phyloP scores from a whole-genome alignment of 805 yeast genomes.

The Maudiozyma barnettii region DNA sequence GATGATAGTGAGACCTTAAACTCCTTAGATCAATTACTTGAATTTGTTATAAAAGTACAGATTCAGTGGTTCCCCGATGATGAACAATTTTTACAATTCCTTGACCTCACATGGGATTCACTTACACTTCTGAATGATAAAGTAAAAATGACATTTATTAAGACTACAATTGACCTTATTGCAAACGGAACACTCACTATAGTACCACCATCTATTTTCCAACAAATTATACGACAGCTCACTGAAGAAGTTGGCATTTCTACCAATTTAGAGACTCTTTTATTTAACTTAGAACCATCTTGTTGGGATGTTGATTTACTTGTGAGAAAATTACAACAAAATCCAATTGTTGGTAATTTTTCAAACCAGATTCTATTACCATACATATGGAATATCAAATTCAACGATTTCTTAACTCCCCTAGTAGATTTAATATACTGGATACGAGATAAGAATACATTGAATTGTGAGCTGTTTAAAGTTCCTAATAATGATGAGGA shows the following conservation, averaged over 20 bases:
- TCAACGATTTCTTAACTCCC: constrained; percentile 67
- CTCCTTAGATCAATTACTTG: not conserved
- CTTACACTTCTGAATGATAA: not conserved
- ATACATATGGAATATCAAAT: constrained; percentile 61
- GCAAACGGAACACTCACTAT: constrained; percentile 20
- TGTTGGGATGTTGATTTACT: constrained; percentile 74
- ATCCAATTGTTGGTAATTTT: constrained; percentile 2
- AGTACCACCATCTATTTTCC: constrained; percentile 57
- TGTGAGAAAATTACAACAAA: constrained; percentile 45
- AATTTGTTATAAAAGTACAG: constrained; percentile 1
- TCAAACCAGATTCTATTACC: constrained; percentile 26
- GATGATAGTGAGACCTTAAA: not conserved
- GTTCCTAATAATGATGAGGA: not conserved
- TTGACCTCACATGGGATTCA: constrained; percentile 8
- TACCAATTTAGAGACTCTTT: constrained; percentile 46
- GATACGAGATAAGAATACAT: constrained; percentile 5
- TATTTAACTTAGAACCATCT: constrained; percentile 58
- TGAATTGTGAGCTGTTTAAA: constrained; percentile 4
- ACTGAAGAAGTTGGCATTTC: not conserved
- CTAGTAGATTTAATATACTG: constrained; percentile 44
- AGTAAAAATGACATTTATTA: not conserved
- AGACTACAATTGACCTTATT: constrained; percentile 1
- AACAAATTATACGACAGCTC: constrained; percentile 40
- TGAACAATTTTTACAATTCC: not conserved
- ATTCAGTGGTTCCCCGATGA: constrained; percentile 3